Percentiles rank a stretch among this genome's conserved stretches.
These are phyloP conservation scores for Oxyria digyna DNA, from an alignment of 148 eudicot genomes.

Conservation along the genomic window DNA sequence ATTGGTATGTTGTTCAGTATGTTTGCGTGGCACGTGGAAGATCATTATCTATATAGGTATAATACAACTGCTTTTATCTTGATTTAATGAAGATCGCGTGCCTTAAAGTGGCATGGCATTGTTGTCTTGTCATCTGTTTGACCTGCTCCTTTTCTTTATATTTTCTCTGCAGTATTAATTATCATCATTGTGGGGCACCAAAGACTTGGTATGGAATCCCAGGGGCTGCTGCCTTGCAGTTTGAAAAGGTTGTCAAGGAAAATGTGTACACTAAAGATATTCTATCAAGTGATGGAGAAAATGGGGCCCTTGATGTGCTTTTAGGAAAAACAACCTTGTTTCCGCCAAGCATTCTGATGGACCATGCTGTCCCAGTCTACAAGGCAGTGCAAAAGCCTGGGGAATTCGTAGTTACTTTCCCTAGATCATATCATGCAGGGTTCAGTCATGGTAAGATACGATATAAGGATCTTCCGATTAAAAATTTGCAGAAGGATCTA, in stretches of 20 bases:
- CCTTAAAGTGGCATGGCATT: background rate
- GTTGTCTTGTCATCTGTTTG: background rate
- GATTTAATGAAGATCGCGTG: background rate
- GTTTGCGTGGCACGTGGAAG: slow-evolving; percentile 99
- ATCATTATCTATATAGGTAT: slow-evolving; percentile 94
- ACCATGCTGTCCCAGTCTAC: slow-evolving; percentile 77
- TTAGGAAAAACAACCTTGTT: slow-evolving; percentile 91
- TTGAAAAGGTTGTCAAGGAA: slow-evolving; percentile 86
- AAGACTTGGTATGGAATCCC: slow-evolving; percentile 99
- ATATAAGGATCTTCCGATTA: background rate
- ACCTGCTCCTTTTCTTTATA: slow-evolving; percentile 4
- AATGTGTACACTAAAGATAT: slow-evolving; percentile 69
- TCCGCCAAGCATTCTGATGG: slow-evolving; percentile 79
- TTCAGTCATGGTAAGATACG: slow-evolving; percentile 83
- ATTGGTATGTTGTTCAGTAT: slow-evolving; percentile 99
- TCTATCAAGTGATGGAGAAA: slow-evolving; percentile 67
- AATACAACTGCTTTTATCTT: background rate
- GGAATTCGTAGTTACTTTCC: slow-evolving; percentile 82
- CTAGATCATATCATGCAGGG: slow-evolving; percentile 98
- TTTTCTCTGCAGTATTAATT: slow-evolving; percentile 65
- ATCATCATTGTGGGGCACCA: slow-evolving; percentile 97
- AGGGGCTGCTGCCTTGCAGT: slow-evolving; percentile 81
- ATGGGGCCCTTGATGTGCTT: slow-evolving; percentile 92
- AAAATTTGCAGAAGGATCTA: background rate
- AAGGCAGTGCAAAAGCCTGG: slow-evolving; percentile 98